These are phyloP conservation scores for Nicotiana obtusifolia DNA, from an alignment of 257 asterid genomes.

Conservation along the genomic window DNA sequence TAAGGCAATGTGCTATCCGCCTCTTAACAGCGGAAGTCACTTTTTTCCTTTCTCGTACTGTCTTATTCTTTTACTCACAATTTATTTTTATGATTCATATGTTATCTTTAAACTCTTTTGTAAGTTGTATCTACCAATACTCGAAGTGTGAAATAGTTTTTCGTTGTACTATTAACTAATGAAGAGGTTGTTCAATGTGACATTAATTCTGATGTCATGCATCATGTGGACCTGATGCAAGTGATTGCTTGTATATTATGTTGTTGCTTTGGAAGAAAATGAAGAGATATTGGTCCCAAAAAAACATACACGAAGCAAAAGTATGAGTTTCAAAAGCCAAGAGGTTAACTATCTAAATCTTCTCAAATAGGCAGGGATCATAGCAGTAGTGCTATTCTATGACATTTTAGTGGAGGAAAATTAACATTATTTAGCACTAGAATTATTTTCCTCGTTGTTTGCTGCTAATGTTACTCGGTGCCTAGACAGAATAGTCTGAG, in stretches of 20 bases:
- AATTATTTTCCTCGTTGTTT: neutral
- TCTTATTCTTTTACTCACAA: conserved; percentile 11
- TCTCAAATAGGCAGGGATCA: too few species aligned
- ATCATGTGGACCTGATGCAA: neutral
- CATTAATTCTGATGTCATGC: neutral
- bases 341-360: too few species aligned
- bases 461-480: too few species aligned
- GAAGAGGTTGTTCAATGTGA: neutral
- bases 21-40: conserved; percentile 7
- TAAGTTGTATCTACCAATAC: conserved; percentile 25
- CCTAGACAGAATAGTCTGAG: too few species aligned
- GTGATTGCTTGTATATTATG: neutral
- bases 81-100: conserved; percentile 12
- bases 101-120: conserved; percentile 15
- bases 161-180: neutral
- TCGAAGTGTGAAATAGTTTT: neutral
- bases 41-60: conserved; percentile 9
- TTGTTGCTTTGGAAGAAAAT: neutral
- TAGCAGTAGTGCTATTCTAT: neutral
- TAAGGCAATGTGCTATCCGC: conserved; percentile 3
- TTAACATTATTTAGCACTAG: neutral
- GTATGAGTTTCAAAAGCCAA: neutral
- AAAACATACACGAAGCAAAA: neutral
- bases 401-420: neutral
- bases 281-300: neutral